phyloP scores from a whole-genome alignment of 345 rosid genomes.

The Euclidium syriacum region DNA sequence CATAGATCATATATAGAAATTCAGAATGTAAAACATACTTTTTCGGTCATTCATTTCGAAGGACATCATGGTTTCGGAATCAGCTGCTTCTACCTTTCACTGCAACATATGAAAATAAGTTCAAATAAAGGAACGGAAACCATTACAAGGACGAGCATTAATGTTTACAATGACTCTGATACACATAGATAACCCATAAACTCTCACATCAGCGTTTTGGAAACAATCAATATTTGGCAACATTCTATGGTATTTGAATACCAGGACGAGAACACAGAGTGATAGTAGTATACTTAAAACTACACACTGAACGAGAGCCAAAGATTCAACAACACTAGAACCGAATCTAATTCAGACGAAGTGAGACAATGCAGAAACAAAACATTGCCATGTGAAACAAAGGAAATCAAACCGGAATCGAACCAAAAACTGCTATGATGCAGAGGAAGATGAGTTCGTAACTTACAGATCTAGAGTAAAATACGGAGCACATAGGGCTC shows the following conservation, averaged over 20 bases:
- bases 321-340: constrained; percentile 1
- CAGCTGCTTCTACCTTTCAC: constrained; percentile 13
- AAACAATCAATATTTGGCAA: background rate
- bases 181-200: background rate
- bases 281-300: too few relatives aligned
- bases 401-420: too few relatives aligned
- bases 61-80: constrained; percentile 30
- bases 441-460: too few relatives aligned
- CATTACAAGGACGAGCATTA: background rate
- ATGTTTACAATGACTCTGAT: background rate
- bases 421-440: too few relatives aligned
- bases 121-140: background rate
- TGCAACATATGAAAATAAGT: background rate
- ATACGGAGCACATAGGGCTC: too few relatives aligned
- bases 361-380: background rate
- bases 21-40: constrained; percentile 18
- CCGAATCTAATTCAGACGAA: constrained; percentile 1
- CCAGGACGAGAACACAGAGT: too few relatives aligned
- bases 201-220: background rate
- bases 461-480: too few relatives aligned
- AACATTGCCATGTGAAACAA: too few relatives aligned
- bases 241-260: background rate
- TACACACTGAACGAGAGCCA: background rate
- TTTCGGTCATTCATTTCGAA: constrained; percentile 36
- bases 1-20: background rate